Base-by-base conservation (phyloP, 495 filamentous ascomycete genomes). In the Penicillium longicatenatum region DNA sequence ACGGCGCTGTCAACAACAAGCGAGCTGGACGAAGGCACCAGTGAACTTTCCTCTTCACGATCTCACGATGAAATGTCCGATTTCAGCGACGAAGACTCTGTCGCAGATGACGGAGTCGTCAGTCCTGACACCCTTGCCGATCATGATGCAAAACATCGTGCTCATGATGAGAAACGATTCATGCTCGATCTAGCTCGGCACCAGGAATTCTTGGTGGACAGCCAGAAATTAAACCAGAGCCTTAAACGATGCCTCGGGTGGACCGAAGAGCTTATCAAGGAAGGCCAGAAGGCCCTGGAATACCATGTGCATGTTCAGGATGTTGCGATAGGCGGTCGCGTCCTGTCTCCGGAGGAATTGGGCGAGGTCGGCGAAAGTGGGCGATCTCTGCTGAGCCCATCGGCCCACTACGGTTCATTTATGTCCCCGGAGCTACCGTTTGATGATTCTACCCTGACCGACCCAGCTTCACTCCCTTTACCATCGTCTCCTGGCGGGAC, bases 161-260 rank as follows among this genome's bases (percentile, higher is more conserved):
- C 69, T 4, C 69, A 74, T 26, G 94, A 97, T 61, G 90, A 94
- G 67, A 86, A 86, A 66, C 81, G 89, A 17, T 78, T 97, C 21
- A 81, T 86, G 53, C 74, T 95, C 17, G 94, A 99, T 70, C 81
- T 99, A 12, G 82, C 87, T 6, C 91, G 91, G 65, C 94, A 99
- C 66, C 90, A 92, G 57, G 88, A 93, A 62, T 77, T 98, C 2
- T 82, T 98, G 4, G 73, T 89, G 21, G 92, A 96, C 69, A 92
- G 88, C 55, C 90, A 96, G 65, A 93, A 89, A 70, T 90, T 98
- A 75, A 98, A 98, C 69, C 89, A 94, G 63, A 93, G 89, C 64
- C 78, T 99, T 4, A 93, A 90, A 67, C 82, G 91, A 26, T 99
- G 94, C 68, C 78, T 96, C 21, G 83, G 82, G 21, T 90, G 89